phyloP scores from a whole-genome alignment of 257 asterid species.

The Nemophila menziesii region DNA sequence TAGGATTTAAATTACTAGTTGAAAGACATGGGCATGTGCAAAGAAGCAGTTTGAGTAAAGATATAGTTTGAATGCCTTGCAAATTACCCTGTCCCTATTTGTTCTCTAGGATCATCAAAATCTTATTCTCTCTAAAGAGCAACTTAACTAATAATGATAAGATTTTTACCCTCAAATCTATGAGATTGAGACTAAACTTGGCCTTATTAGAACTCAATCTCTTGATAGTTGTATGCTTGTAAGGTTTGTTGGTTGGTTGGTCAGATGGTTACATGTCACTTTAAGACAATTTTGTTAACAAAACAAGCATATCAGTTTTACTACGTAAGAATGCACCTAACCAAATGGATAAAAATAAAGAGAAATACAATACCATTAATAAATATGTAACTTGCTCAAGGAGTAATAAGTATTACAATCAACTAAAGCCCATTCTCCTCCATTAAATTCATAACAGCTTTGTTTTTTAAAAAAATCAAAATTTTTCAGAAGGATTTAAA shows the following conservation, averaged over 20 bases:
- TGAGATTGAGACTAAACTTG: too few species aligned
- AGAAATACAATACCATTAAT: conserved; percentile 28
- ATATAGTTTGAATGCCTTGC: conserved; percentile 55
- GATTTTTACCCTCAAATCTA: too few species aligned
- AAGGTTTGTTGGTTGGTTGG: too few species aligned
- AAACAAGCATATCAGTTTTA: not conserved
- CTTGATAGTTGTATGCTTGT: not conserved
- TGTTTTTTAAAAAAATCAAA: not conserved
- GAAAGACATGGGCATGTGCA: conserved; percentile 7
- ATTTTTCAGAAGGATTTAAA: not conserved
- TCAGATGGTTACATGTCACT: not conserved
- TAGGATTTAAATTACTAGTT: conserved; percentile 8
- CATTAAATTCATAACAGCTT: not conserved
- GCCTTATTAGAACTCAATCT: not conserved
- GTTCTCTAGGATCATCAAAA: conserved; percentile 4
- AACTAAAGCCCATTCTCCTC: too few species aligned
- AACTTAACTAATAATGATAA: too few species aligned
- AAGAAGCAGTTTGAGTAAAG: conserved; percentile 37
- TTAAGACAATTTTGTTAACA: too few species aligned
- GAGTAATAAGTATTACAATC: not conserved
- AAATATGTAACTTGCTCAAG: conserved; percentile 6
- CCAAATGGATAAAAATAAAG: too few species aligned
- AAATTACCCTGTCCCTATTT: conserved; percentile 41
- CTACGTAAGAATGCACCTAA: too few species aligned
- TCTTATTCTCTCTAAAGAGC: too few species aligned